Evolutionary conservation across 1,284 basidiomycete species (phyloP).

Genomic region (Thecaphora thlaspeos): DNA sequence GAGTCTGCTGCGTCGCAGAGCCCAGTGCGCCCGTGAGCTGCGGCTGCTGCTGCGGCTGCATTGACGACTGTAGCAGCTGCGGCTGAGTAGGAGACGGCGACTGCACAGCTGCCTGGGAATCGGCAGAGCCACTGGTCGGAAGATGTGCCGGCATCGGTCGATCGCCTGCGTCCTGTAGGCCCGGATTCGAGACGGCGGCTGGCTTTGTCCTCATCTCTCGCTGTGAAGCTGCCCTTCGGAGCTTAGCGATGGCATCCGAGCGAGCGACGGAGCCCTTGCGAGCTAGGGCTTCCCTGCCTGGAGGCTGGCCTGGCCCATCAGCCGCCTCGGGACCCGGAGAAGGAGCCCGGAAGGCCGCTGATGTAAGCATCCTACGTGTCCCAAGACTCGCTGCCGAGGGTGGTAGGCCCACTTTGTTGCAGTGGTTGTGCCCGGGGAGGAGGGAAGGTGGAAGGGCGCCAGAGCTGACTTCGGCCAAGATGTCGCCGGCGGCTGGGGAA

Average conservation of each 20-base stretch:
- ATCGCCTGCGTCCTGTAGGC: neutral
- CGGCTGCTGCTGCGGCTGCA: neutral
- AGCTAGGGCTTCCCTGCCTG: neutral
- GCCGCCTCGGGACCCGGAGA: no score
- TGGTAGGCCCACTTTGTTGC: no score
- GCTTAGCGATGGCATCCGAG: slow-evolving; percentile 42
- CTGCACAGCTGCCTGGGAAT: slow-evolving; percentile 8
- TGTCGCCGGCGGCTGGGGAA: no score
- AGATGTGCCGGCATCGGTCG: slow-evolving; percentile 2
- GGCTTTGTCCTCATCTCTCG: slow-evolving; percentile 30
- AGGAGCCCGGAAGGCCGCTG: no score
- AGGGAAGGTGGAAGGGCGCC: no score
- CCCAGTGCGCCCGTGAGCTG: neutral
- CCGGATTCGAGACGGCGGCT: neutral
- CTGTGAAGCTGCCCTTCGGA: slow-evolving; percentile 46
- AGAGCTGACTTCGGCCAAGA: no score
- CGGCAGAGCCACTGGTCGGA: neutral
- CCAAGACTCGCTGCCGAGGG: no score
- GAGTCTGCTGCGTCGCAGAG: no score
- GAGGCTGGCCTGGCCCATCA: neutral
- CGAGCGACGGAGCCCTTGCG: slow-evolving; percentile 32
- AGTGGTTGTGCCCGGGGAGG: no score
- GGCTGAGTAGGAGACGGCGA: slow-evolving; percentile 1
- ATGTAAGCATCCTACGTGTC: no score
- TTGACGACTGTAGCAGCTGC: neutral